Conservation (phyloP, 148 eudicot species). For the Nepenthes mirabilis region DNA sequence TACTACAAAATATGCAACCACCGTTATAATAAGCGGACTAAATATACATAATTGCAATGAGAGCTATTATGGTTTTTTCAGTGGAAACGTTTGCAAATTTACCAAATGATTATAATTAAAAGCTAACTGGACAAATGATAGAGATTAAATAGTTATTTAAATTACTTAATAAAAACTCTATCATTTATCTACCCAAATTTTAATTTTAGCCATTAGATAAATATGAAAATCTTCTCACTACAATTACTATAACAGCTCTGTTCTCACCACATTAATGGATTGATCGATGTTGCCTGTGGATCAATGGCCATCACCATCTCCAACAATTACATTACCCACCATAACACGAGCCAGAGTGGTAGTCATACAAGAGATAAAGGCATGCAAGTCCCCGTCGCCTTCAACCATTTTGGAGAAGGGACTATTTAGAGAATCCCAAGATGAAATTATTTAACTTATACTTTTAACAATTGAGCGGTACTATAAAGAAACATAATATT, state of each 20-base stretch:
- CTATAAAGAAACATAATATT: no score
- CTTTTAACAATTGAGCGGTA: no score
- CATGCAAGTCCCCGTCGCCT: constrained; percentile 69
- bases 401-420: constrained; percentile 81
- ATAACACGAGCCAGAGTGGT: constrained; percentile 55
- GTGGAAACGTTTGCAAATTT: constrained; percentile 29
- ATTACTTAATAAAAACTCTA: no score
- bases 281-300: constrained; percentile 52
- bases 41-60: constrained; percentile 42
- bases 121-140: constrained; percentile 44
- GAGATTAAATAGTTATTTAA: no score
- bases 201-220: constrained; percentile 1
- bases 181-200: no score
- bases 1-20: constrained; percentile 47
- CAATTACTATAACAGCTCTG: constrained; percentile 48
- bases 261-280: constrained; percentile 42
- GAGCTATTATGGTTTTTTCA: not conserved
- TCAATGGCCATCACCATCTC: constrained; percentile 62
- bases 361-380: constrained; percentile 30
- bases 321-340: constrained; percentile 51
- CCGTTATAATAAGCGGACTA: constrained; percentile 46
- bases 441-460: constrained; percentile 9
- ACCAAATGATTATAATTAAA: constrained; percentile 45
- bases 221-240: constrained; percentile 52
- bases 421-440: constrained; percentile 75